Conservation (phyloP, 345 rosid genomes). For the Citrus hindsii region DNA sequence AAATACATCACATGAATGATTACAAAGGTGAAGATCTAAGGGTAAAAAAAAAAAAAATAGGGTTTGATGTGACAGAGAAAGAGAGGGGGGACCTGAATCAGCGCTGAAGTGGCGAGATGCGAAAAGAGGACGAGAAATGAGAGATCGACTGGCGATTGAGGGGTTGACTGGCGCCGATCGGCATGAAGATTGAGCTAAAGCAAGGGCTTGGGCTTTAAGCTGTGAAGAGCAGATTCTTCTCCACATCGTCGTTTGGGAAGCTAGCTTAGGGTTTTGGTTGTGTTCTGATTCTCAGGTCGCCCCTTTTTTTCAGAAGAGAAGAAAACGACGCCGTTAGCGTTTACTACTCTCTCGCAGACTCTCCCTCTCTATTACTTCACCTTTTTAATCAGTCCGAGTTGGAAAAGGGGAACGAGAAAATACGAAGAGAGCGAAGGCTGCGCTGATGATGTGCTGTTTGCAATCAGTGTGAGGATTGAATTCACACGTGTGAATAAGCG, state of each 20-base stretch:
- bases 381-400: neutral
- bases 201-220: slow-evolving; percentile 67
- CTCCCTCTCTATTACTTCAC: too few species aligned
- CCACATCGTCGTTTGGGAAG: slow-evolving; percentile 51
- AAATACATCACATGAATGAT: neutral
- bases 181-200: slow-evolving; percentile 25
- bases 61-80: neutral
- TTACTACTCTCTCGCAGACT: neutral
- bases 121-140: slow-evolving; percentile 34
- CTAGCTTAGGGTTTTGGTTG: neutral
- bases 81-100: slow-evolving; percentile 40
- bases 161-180: slow-evolving; percentile 27
- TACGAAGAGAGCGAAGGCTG: neutral
- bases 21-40: slow-evolving; percentile 1
- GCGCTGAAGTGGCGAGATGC: slow-evolving; percentile 43
- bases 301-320: neutral
- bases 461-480: neutral
- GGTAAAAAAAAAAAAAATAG: neutral
- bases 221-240: slow-evolving; percentile 60
- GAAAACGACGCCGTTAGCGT: slow-evolving; percentile 4
- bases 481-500: slow-evolving; percentile 2
- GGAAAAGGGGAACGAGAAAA: neutral
- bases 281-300: slow-evolving; percentile 41
- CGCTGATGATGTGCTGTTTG: neutral
- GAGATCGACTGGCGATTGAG: slow-evolving; percentile 26